Base-by-base conservation (phyloP, 192 early-diverging fungal genomes). In the Backusella westeae region DNA sequence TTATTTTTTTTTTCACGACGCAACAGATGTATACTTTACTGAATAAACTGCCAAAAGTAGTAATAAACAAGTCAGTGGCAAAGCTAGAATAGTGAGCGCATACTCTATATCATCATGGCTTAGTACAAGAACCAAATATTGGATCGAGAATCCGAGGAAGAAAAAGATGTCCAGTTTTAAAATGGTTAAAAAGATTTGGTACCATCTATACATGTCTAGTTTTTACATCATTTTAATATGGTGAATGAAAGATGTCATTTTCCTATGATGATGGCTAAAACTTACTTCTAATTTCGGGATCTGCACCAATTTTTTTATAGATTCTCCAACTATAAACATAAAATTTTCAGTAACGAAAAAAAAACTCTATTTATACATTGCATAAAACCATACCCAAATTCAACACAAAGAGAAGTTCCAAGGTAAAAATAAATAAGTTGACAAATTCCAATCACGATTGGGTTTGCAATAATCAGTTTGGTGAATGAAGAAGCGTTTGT, bases 151-250 rank as follows among this genome's bases (percentile, higher is more conserved):
- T 14, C 86, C 87, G 6, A 93, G 56, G 73, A 94, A 94, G 84
- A 96, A 96, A 83, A 94, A 96, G 1, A 95, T 80, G 67, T 95
- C 94, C 15, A 95, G 72, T 80, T 96, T 96, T 44, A 96, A 82
- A 15, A 95, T 81, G 71, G 94, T 83, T 67, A 96, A 76, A 73
- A 94, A 94, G 72, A 96, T 89, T 66, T 95, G 93, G 80, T 94
- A 94, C 36, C 85, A 82, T 59, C 88, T 83, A 69, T 87, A 90
- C 87, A 89, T 87, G 42, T 72, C 87, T 89, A 70, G 46, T 69
- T 35, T 32, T 15, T 75, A 56, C 6, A 71, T 36, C 12, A 41
- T 49, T 72, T 71, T 56, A 35, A 26, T 69, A 59, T 29, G 29
- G 52, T 19, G 19, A 69, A 15, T 46, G 3, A 76, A 52, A 32